phyloP scores from a whole-genome alignment of 768 basidiomycete genomes.

The Tylopilus rubrobrunneus region DNA sequence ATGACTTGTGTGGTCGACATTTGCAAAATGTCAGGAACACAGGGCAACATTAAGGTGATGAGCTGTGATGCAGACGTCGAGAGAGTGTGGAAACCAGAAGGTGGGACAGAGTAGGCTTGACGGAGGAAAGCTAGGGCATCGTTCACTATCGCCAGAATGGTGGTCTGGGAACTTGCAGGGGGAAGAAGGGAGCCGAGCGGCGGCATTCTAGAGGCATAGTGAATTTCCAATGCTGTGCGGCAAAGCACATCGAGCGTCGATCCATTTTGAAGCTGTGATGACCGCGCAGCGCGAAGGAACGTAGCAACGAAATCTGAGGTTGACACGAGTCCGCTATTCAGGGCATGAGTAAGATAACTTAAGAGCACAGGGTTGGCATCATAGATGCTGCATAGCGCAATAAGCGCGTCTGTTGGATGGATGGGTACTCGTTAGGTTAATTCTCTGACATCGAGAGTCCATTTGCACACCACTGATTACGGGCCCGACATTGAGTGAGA shows the following conservation, averaged over 20 bases:
- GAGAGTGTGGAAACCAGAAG: conserved; percentile 52
- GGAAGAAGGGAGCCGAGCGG: conserved; percentile 55
- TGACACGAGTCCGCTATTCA: conserved; percentile 54
- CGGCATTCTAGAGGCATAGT: conserved; percentile 54
- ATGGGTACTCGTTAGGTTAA: background rate
- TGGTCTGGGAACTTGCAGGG: conserved; percentile 43
- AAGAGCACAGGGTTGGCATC: conserved; percentile 69
- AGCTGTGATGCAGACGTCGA: conserved; percentile 61
- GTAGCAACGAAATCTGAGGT: conserved; percentile 58
- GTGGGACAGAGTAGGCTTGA: conserved; percentile 49
- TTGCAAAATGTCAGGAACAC: conserved; percentile 57
- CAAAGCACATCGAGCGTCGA: conserved; percentile 71
- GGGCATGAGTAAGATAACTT: conserved; percentile 58
- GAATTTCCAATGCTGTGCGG: conserved; percentile 57
- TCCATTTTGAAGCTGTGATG: conserved; percentile 57
- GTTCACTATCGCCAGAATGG: conserved; percentile 51
- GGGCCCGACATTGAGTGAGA: conserved; percentile 41
- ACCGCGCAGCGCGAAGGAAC: conserved; percentile 63
- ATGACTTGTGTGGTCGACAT: conserved; percentile 60
- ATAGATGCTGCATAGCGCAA: conserved; percentile 62
- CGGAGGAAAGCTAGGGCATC: conserved; percentile 59
- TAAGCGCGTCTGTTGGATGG: conserved; percentile 54
- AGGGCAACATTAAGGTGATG: conserved; percentile 56
- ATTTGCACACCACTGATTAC: conserved; percentile 53
- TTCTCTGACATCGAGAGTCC: background rate